A percentile compares a stretch with the other conserved stretches of the same genome.
Evolutionary conservation across 495 filamentous ascomycete genomes (phyloP).

Genomic region (Lasiosphaeris hirsuta): DNA sequence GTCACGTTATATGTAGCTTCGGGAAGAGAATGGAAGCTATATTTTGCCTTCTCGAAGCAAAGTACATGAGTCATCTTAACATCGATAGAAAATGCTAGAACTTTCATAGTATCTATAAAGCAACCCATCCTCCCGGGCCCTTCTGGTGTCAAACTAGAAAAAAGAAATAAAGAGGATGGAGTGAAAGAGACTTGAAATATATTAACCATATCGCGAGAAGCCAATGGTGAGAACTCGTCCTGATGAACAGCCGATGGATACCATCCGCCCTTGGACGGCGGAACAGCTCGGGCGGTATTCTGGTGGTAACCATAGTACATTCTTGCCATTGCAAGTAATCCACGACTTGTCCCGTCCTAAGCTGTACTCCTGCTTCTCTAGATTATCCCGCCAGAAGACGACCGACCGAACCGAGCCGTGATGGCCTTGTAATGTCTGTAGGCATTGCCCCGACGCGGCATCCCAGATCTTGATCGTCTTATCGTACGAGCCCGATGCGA

Average conservation of each 20-base stretch:
- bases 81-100: conserved; percentile 24
- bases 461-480: too few species aligned
- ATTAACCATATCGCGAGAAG: conserved; percentile 5
- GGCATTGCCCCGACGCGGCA: too few species aligned
- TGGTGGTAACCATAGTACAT: too few species aligned
- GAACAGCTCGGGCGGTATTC: conserved; percentile 5
- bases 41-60: conserved; percentile 8
- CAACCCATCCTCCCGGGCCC: too few species aligned
- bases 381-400: conserved; percentile 7
- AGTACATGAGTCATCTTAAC: conserved; percentile 42
- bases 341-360: conserved; percentile 17
- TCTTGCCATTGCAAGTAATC: too few species aligned
- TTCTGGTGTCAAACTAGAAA: too few species aligned
- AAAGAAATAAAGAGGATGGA: too few species aligned
- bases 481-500: too few species aligned
- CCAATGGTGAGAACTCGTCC: conserved; percentile 16
- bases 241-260: conserved; percentile 17
- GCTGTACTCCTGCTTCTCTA: conserved; percentile 10
- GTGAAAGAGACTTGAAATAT: too few species aligned
- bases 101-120: conserved; percentile 19
- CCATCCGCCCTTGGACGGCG: conserved; percentile 12
- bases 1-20: too few species aligned
- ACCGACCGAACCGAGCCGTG: too few species aligned
- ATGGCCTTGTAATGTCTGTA: conserved; percentile 34
- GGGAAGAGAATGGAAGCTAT: not conserved